Base-by-base conservation (phyloP, 345 rosid genomes). In the Draba incana region DNA sequence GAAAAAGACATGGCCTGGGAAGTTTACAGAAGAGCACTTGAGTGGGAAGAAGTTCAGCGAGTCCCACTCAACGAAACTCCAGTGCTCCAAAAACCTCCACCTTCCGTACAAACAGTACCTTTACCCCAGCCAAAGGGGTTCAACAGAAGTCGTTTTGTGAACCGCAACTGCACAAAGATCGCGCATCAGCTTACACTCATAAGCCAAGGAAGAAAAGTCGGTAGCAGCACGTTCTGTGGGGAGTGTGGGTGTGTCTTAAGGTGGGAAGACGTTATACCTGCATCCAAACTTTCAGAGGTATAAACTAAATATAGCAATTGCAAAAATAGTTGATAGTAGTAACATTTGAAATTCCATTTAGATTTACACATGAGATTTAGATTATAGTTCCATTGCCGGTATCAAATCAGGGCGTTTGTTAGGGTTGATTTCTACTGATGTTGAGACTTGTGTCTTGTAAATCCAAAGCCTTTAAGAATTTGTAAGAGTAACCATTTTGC, bases 1-100 rank as follows among this genome's bases (percentile, higher is more conserved):
- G 99, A 95, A 75, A 90, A 95, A 77, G 99, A 95, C 78, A 88
- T 88, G 92, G 99, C 99, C 15, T 95, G 99, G 99, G 99, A 95
- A 84, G 93, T 95, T 27, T 88, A 80, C 47, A 81, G 58, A 64
- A 85, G 80, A 77, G 75, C 94, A 24, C 66, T 92, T 42, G 88
- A 88, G 57, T 92, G 97, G 97, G 93, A 89, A 71, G 96, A 95
- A 81, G 98, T 95, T 68, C 98, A 84, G 20, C 86, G 92, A 2
- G 86, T 78, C 35, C 69, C 97, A 16, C 47, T 79, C 14, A 87
- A 74, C 31, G 99, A 87, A 68, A 51, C 92, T 41, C 58, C 80
- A 30, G 39, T 64, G 4, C 83, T 81, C 38, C 75, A 57, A 42
- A 87, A 81, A 68, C 83, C 87, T 16, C 58, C 80, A 11, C 68